A percentile compares a stretch with the other conserved stretches of the same genome.
Evolutionary conservation across 1,139 yeast genomes (phyloP).

Genomic region (Pichia sp.): DNA sequence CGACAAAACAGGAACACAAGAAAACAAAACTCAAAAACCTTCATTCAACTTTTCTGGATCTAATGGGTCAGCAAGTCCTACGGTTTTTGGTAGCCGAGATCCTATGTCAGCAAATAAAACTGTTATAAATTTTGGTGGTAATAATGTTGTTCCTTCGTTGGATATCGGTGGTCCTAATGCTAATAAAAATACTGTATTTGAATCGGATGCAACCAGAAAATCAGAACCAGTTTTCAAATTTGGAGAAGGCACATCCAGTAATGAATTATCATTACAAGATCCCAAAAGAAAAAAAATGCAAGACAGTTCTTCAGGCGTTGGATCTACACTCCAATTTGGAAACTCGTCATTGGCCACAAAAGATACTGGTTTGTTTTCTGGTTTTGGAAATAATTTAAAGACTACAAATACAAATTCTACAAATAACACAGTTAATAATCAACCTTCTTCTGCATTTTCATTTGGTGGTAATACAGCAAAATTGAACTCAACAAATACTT

Average conservation of each 20-base stretch:
- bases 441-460: constrained; percentile 1
- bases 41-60: neutral
- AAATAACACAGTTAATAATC: no score
- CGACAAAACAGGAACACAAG: no score
- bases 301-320: no score
- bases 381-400: neutral
- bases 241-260: neutral
- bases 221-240: constrained; percentile 2
- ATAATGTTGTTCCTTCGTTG: neutral
- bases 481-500: no score
- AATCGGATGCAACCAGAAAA: no score
- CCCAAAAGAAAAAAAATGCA: neutral
- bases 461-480: no score
- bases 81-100: neutral
- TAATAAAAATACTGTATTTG: no score
- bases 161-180: neutral
- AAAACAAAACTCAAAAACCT: constrained; percentile 6
- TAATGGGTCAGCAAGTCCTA: no score
- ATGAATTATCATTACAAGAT: neutral
- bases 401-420: neutral
- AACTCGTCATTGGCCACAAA: neutral
- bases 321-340: no score
- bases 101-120: neutral
- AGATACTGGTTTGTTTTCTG: no score
- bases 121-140: neutral